Evolutionary conservation across 2,329 filamentous ascomycete species (phyloP).

Genomic region (Xylariaceae sp.): DNA sequence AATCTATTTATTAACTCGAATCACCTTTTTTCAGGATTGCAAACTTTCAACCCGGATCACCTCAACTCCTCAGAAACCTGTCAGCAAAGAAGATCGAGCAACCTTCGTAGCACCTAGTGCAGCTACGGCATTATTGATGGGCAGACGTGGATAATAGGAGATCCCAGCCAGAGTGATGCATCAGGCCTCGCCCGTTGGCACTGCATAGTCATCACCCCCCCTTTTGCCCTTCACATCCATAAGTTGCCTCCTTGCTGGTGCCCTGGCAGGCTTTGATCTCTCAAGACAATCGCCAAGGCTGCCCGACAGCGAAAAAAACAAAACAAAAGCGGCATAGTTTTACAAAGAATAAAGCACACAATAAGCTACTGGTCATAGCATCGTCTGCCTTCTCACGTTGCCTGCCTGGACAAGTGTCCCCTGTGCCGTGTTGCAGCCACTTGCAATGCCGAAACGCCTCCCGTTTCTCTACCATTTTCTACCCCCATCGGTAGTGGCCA

Average conservation of each 20-base stretch:
- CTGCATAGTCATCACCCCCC: slow-evolving; percentile 1
- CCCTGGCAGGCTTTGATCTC: slow-evolving; percentile 1
- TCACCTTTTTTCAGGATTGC: slow-evolving; percentile 27
- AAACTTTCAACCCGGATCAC: slow-evolving; percentile 20
- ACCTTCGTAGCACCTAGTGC: slow-evolving; percentile 1
- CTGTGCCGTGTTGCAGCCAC: slow-evolving; percentile 12
- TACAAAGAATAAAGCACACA: slow-evolving; percentile 27
- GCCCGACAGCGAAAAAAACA: slow-evolving; percentile 11
- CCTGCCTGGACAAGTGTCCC: slow-evolving; percentile 5
- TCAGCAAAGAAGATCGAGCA: slow-evolving; percentile 11
- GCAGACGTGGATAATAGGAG: slow-evolving; percentile 3
- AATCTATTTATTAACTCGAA: slow-evolving; percentile 18
- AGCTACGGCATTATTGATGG: slow-evolving; percentile 12
- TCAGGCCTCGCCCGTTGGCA: slow-evolving; percentile 1
- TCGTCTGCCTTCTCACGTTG: slow-evolving; percentile 11
- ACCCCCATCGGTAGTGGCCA: slow-evolving; percentile 3
- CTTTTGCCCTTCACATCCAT: slow-evolving; percentile 2
- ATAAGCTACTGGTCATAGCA: slow-evolving; percentile 13
- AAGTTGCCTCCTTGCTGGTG: slow-evolving; percentile 1
- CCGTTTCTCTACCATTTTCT: slow-evolving; percentile 13
- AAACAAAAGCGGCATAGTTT: slow-evolving; percentile 21
- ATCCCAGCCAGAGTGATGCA: not conserved
- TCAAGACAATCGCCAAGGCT: slow-evolving; percentile 9
- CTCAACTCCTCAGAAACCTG: slow-evolving; percentile 18
- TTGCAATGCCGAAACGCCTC: slow-evolving; percentile 20